A percentile compares a stretch with the other conserved stretches of the same genome.
Evolutionary conservation across 2,329 filamentous ascomycete species (phyloP).

Genomic region (Aspergillus clavatus): DNA sequence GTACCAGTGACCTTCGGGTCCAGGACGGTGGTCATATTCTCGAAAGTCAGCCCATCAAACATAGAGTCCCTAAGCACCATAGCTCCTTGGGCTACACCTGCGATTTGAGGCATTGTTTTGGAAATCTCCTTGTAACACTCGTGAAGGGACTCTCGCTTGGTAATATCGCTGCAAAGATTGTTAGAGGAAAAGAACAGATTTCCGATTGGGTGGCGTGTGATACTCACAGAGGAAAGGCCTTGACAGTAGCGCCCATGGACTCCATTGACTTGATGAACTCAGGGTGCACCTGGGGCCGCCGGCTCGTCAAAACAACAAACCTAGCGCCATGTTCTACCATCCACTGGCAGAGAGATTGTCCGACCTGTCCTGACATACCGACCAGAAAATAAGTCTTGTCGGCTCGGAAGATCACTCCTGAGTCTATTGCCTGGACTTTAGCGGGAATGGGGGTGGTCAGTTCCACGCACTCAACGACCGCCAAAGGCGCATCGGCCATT

Average conservation of each 20-base stretch:
- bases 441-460: no score
- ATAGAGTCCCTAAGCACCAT: slow-evolving; percentile 18
- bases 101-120: slow-evolving; percentile 17
- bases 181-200: no score
- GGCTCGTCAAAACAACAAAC: slow-evolving; percentile 27
- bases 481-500: no score
- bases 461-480: no score
- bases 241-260: no score
- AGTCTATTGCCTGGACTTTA: no score
- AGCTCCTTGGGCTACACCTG: slow-evolving; percentile 23
- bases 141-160: neutral
- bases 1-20: slow-evolving; percentile 20
- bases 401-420: no score
- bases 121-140: neutral
- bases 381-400: slow-evolving; percentile 31
- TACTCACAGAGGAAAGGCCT: no score
- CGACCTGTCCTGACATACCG: slow-evolving; percentile 25
- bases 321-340: slow-evolving; percentile 26
- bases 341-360: slow-evolving; percentile 26
- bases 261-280: no score
- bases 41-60: slow-evolving; percentile 10
- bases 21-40: slow-evolving; percentile 6
- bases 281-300: slow-evolving; percentile 7
- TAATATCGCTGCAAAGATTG: slow-evolving; percentile 8
- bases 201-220: no score